phyloP scores from a whole-genome alignment of 1,284 basidiomycete species.

The Ceratobasidium sp. region DNA sequence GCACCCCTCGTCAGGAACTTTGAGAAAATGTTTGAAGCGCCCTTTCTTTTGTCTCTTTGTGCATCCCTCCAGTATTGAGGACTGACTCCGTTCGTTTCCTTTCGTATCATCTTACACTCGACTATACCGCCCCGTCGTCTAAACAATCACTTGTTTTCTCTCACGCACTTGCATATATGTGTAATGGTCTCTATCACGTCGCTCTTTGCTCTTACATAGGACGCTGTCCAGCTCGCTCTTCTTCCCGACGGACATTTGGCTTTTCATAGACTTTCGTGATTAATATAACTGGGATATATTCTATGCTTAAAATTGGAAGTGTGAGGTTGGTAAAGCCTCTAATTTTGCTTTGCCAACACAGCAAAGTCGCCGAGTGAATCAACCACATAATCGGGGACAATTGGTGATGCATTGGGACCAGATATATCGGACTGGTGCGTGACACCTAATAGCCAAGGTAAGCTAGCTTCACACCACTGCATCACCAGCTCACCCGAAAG shows the following conservation, averaged over 20 bases:
- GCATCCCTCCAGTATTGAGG: constrained; percentile 33
- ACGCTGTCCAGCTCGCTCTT: constrained; percentile 33
- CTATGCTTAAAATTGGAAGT: background rate
- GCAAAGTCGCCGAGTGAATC: constrained; percentile 80
- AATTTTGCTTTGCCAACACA: constrained; percentile 48
- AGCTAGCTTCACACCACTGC: constrained; percentile 30
- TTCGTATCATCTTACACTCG: constrained; percentile 34
- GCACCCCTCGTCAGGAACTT: background rate
- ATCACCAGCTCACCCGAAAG: constrained; percentile 77
- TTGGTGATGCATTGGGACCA: constrained; percentile 76
- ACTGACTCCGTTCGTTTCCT: constrained; percentile 38
- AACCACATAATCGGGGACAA: constrained; percentile 86
- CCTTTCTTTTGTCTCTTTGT: constrained; percentile 26
- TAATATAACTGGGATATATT: constrained; percentile 42
- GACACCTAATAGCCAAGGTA: constrained; percentile 68
- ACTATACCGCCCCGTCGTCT: constrained; percentile 32
- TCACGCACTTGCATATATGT: constrained; percentile 46
- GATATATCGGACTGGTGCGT: constrained; percentile 77
- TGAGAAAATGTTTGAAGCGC: constrained; percentile 28
- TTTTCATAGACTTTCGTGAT: constrained; percentile 45
- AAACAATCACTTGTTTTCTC: constrained; percentile 45
- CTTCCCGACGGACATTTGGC: constrained; percentile 32
- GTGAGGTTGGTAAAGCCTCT: background rate
- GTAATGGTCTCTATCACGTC: constrained; percentile 43
- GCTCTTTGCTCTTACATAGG: constrained; percentile 42